phyloP scores from a whole-genome alignment of 2,329 filamentous ascomycete species.

The Colletotrichum orbiculare region DNA sequence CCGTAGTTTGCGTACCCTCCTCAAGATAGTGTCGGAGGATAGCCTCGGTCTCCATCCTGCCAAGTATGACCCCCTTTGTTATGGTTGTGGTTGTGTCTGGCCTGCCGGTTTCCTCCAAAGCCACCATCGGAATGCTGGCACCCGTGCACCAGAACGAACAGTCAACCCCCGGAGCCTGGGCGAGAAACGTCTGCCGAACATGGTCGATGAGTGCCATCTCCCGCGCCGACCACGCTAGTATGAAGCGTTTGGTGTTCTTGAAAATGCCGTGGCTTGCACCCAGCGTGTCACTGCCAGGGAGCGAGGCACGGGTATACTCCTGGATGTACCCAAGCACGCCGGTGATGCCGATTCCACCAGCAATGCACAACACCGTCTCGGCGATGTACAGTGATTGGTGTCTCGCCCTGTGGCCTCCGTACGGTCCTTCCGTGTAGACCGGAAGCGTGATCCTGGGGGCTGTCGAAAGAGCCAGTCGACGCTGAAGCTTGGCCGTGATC shows the following conservation, averaged over 20 bases:
- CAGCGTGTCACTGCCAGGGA: neutral
- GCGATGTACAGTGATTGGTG: neutral
- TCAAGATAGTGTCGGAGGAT: constrained; percentile 21
- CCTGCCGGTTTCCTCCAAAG: constrained; percentile 35
- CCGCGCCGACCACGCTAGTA: constrained; percentile 43
- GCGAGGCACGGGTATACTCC: neutral
- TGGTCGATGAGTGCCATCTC: constrained; percentile 34
- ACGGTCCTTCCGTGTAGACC: constrained; percentile 16
- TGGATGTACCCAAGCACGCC: constrained; percentile 44
- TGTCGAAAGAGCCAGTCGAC: neutral
- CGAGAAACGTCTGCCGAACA: constrained; percentile 27
- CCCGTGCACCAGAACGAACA: constrained; percentile 39
- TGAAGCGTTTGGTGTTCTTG: constrained; percentile 22
- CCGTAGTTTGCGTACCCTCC: constrained; percentile 1
- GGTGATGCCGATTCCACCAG: constrained; percentile 48
- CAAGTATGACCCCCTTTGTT: constrained; percentile 14
- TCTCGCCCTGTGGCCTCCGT: constrained; percentile 9
- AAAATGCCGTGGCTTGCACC: neutral
- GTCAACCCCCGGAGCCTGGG: constrained; percentile 29
- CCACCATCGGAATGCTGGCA: constrained; percentile 38
- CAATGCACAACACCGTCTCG: constrained; percentile 46
- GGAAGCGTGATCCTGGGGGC: neutral
- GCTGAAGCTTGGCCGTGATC: constrained; percentile 3
- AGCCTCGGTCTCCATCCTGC: constrained; percentile 40
- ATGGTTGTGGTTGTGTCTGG: neutral